Percentiles rank a stretch among this genome's conserved stretches.
Conservation (phyloP, 2,329 filamentous ascomycete genomes). For the Aspergillus tubingensis region DNA sequence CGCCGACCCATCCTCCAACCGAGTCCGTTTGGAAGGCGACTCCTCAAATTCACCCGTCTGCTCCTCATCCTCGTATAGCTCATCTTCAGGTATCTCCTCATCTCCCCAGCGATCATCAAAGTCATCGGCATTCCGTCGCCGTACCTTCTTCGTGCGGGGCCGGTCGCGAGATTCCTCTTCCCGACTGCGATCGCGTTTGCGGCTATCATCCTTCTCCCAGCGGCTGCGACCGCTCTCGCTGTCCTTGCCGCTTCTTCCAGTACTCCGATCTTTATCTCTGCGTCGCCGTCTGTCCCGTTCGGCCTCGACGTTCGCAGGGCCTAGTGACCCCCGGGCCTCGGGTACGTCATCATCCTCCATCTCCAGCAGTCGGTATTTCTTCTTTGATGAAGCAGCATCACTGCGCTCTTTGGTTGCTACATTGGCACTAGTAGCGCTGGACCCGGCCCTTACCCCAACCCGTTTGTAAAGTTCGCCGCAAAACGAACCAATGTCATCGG, state of each 20-base stretch:
- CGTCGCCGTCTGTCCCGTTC: constrained; percentile 38
- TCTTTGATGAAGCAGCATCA: constrained; percentile 40
- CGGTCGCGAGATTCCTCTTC: constrained; percentile 43
- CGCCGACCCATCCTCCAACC: constrained; percentile 59
- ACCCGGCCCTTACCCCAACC: constrained; percentile 24
- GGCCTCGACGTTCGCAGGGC: constrained; percentile 38
- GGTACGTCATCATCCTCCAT: constrained; percentile 54
- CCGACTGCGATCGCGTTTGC: constrained; percentile 43
- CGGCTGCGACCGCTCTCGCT: constrained; percentile 26
- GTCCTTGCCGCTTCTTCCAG: constrained; percentile 23
- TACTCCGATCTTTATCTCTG: constrained; percentile 8
- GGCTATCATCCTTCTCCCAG: constrained; percentile 37
- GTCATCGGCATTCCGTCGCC: constrained; percentile 55
- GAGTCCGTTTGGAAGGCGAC: constrained; percentile 70
- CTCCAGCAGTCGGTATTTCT: constrained; percentile 56
- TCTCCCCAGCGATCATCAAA: constrained; percentile 82
- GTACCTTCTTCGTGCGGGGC: constrained; percentile 53
- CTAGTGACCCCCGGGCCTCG: constrained; percentile 33
- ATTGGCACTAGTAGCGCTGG: constrained; percentile 15
- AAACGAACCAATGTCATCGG: constrained; percentile 50
- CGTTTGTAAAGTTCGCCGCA: constrained; percentile 49
- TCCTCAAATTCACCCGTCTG: constrained; percentile 63
- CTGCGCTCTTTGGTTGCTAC: constrained; percentile 18
- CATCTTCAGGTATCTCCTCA: constrained; percentile 58
- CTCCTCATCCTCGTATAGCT: constrained; percentile 51